Evolutionary conservation across 345 rosid species (phyloP).

Genomic region (Camelina laxa): DNA sequence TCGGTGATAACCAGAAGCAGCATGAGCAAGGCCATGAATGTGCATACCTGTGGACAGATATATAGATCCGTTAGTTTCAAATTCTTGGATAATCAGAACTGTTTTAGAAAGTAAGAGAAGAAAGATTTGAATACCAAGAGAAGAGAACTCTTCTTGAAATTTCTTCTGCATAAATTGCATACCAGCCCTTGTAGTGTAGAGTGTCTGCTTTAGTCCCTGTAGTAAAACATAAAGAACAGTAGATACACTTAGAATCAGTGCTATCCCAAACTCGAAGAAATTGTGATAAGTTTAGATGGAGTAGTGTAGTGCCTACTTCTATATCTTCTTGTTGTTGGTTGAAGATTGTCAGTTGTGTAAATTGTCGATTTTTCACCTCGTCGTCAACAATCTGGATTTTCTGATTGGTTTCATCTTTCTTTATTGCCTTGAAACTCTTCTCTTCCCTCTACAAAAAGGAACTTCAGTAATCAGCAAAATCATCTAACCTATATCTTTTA

Average conservation of each 20-base stretch:
- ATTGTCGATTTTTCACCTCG: constrained; percentile 52
- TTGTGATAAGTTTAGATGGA: constrained; percentile 2
- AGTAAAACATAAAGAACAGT: constrained; percentile 18
- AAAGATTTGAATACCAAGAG: constrained; percentile 60
- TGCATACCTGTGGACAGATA: constrained; percentile 65
- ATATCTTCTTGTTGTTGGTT: constrained; percentile 77
- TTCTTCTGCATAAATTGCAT: constrained; percentile 86
- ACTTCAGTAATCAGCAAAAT: constrained; percentile 25
- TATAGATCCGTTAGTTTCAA: constrained; percentile 14
- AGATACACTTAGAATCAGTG: constrained; percentile 18
- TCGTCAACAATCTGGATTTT: constrained; percentile 51
- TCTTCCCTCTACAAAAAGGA: constrained; percentile 60
- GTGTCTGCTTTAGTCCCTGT: constrained; percentile 73
- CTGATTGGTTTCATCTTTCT: constrained; percentile 55
- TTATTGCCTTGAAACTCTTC: constrained; percentile 50
- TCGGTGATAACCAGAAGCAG: constrained; percentile 92
- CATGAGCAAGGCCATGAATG: constrained; percentile 85
- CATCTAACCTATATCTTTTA: neutral
- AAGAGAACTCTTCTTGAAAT: constrained; percentile 80
- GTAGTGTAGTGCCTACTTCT: constrained; percentile 50
- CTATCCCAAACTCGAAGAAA: constrained; percentile 5
- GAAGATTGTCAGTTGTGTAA: constrained; percentile 63
- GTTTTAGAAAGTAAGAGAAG: neutral
- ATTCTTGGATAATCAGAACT: constrained; percentile 17
- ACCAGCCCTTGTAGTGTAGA: constrained; percentile 81